Conservation (phyloP, 345 rosid species). For the Gynandropsis gynandra region DNA sequence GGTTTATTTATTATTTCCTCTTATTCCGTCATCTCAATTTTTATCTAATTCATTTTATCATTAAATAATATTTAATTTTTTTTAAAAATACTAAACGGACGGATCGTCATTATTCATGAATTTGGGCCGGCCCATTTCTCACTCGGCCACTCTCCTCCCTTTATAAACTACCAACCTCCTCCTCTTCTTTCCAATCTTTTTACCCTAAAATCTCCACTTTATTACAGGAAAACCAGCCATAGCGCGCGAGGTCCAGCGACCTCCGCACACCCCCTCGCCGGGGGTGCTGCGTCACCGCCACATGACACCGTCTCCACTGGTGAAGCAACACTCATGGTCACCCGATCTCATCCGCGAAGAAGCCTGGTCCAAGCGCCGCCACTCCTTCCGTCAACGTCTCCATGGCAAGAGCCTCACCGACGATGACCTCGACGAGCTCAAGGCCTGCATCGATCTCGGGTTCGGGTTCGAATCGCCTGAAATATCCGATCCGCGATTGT, state of each 20-base stretch:
- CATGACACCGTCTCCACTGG: constrained; percentile 33
- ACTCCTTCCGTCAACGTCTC: constrained; percentile 32
- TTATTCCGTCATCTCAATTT: too few species aligned
- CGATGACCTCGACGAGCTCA: constrained; percentile 90
- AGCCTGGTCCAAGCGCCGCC: constrained; percentile 77
- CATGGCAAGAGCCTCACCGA: constrained; percentile 79
- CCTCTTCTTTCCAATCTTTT: not conserved
- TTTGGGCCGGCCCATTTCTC: constrained; percentile 27
- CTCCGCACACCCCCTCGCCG: constrained; percentile 31
- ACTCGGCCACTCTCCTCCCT: constrained; percentile 14
- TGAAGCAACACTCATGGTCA: constrained; percentile 82
- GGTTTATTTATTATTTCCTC: too few species aligned
- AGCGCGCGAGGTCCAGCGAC: constrained; percentile 36
- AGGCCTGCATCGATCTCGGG: constrained; percentile 78
- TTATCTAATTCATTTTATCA: not conserved
- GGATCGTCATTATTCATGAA: constrained; percentile 4
- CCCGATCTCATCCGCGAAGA: constrained; percentile 77
- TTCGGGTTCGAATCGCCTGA: constrained; percentile 78
- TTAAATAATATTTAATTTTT: not conserved
- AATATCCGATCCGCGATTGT: constrained; percentile 50
- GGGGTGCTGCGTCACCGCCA: constrained; percentile 32
- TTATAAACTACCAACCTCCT: constrained; percentile 18
- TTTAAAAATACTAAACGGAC: too few species aligned
- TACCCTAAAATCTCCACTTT: not conserved
- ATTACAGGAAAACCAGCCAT: constrained; percentile 33